These are phyloP conservation scores for Aspergillus viridinutans DNA, from an alignment of 2,329 filamentous ascomycete species.

Conservation along the genomic window DNA sequence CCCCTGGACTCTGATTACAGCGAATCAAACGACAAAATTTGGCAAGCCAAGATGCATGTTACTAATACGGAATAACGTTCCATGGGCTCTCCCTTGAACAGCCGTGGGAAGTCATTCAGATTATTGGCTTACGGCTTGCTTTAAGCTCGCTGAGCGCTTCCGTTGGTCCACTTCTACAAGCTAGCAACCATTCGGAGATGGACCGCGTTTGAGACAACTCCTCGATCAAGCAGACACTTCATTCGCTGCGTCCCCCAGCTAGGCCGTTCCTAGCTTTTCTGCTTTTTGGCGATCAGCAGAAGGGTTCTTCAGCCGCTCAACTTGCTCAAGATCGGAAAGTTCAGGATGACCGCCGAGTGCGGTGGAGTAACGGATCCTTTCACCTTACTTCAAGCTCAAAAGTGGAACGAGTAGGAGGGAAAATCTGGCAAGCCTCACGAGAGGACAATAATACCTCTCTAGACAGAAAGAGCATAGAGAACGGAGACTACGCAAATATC, in stretches of 20 bases:
- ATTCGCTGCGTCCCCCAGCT: background rate
- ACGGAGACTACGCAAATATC: background rate
- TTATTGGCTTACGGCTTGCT: background rate
- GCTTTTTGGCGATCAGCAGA: background rate
- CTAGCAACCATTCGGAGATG: background rate
- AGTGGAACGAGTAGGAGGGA: background rate
- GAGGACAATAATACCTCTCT: background rate
- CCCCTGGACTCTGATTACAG: background rate
- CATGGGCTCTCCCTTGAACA: background rate
- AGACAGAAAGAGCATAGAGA: background rate
- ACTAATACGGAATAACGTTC: background rate
- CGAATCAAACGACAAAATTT: background rate
- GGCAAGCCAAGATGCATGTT: background rate
- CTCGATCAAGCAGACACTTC: background rate
- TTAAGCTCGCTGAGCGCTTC: background rate
- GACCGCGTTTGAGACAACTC: background rate
- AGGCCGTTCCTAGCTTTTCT: background rate
- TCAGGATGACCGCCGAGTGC: background rate
- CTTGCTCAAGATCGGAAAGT: background rate
- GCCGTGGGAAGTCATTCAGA: background rate
- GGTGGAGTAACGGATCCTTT: background rate
- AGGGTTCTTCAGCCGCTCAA: background rate
- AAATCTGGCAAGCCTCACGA: background rate
- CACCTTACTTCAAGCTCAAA: background rate
- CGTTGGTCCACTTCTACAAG: background rate